phyloP scores from a whole-genome alignment of 2,329 filamentous ascomycete genomes.

The Metarhizium anisopliae region DNA sequence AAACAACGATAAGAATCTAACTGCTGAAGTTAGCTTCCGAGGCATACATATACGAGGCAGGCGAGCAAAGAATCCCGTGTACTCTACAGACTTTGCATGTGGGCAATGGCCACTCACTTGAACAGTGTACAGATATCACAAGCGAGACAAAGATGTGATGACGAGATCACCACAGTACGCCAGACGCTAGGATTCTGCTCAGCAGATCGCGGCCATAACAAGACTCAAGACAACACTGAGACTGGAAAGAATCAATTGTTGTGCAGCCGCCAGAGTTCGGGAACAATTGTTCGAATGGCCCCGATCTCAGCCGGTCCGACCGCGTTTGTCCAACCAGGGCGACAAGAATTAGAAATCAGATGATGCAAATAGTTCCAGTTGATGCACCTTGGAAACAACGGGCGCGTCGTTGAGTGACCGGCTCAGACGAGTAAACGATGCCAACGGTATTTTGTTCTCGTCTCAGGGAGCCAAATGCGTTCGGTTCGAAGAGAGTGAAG shows the following conservation, averaged over 20 bases:
- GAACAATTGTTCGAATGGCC: background rate
- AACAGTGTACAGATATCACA: conserved; percentile 8
- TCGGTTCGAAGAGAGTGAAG: background rate
- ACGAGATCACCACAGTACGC: conserved; percentile 3
- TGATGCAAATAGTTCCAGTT: background rate
- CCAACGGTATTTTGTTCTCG: background rate
- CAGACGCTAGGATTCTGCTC: background rate
- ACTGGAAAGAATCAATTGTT: background rate
- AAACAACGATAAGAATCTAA: background rate
- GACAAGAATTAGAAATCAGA: background rate
- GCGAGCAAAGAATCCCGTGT: background rate
- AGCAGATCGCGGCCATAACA: conserved; percentile 1
- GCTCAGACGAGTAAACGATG: background rate
- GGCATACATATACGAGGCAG: background rate
- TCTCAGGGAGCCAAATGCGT: background rate
- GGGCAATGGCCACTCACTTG: background rate
- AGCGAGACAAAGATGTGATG: background rate
- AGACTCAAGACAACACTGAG: background rate
- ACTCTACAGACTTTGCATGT: background rate
- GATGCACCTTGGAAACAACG: background rate
- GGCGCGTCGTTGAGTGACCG: background rate
- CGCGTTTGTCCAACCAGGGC: background rate
- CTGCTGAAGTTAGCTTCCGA: background rate
- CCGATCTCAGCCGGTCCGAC: background rate
- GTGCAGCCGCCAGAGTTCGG: background rate